Conservation (phyloP, 2,329 filamentous ascomycete genomes). For the Pseudopithomyces maydicus region DNA sequence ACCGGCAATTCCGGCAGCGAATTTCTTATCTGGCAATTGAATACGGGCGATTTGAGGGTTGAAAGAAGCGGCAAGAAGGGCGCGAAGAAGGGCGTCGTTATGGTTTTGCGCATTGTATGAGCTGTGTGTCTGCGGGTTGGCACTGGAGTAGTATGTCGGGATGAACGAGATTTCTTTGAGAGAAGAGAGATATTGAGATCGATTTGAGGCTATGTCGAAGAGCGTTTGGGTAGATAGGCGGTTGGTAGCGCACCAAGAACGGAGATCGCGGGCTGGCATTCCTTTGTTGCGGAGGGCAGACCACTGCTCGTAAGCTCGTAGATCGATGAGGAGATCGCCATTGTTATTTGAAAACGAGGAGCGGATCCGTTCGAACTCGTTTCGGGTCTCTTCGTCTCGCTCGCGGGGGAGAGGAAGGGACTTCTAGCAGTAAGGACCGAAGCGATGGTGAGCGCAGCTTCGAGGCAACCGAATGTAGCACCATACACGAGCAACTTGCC, state of each 20-base stretch:
- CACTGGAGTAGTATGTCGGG: constrained; percentile 46
- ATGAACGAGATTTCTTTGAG: constrained; percentile 86
- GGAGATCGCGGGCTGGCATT: constrained; percentile 64
- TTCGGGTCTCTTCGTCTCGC: constrained; percentile 80
- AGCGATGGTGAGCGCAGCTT: constrained; percentile 85
- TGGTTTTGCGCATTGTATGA: constrained; percentile 55
- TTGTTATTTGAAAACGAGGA: constrained; percentile 75
- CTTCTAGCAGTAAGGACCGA: constrained; percentile 88
- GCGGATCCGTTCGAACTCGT: constrained; percentile 78
- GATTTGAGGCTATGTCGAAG: constrained; percentile 84
- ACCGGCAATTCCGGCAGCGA: constrained; percentile 82
- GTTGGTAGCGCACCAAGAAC: constrained; percentile 81
- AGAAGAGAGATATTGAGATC: constrained; percentile 82
- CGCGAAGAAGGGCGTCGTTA: constrained; percentile 53
- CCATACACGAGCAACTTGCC: constrained; percentile 96
- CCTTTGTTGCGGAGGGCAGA: constrained; percentile 65
- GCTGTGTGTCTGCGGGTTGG: constrained; percentile 29
- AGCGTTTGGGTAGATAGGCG: constrained; percentile 85
- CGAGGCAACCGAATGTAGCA: constrained; percentile 88
- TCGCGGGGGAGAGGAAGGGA: constrained; percentile 83
- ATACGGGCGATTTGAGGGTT: constrained; percentile 88
- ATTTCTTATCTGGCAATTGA: constrained; percentile 94
- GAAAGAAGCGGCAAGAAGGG: constrained; percentile 57
- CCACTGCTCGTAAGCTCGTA: constrained; percentile 85
- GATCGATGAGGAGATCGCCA: constrained; percentile 87